Evolutionary conservation across 2,329 filamentous ascomycete species (phyloP).

Genomic region (Ceratocystis smalleyi): DNA sequence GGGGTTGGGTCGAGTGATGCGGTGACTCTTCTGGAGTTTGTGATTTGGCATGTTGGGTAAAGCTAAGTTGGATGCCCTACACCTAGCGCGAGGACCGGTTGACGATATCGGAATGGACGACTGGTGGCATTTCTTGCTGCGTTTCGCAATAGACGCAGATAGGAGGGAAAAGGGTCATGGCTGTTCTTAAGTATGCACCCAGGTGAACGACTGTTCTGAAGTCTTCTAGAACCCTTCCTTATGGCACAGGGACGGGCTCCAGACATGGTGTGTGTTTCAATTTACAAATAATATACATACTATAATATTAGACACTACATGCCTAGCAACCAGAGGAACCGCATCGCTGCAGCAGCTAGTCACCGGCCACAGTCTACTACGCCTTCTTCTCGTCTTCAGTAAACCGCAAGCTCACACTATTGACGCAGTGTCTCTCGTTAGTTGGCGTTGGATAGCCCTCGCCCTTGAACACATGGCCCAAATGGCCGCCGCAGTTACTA

Average conservation of each 20-base stretch:
- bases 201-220: not conserved
- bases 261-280: not conserved
- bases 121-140: not conserved
- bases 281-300: not conserved
- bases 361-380: not conserved
- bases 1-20: not conserved
- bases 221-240: not conserved
- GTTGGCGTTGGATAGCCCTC: constrained; percentile 74
- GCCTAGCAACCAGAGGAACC: not conserved
- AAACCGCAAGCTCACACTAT: constrained; percentile 81
- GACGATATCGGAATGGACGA: not conserved
- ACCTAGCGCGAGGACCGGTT: not conserved
- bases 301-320: not conserved
- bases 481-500: constrained; percentile 80
- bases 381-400: constrained; percentile 19
- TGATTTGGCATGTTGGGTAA: not conserved
- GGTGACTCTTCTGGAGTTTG: not conserved
- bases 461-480: constrained; percentile 91
- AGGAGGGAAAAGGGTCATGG: no score
- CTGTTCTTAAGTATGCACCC: not conserved
- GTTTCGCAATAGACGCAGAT: not conserved
- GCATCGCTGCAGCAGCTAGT: not conserved
- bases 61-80: no score
- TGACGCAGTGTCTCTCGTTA: constrained; percentile 94
- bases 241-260: not conserved